phyloP scores from a whole-genome alignment of 2,329 filamentous ascomycete species.

The Rhytidhysteron rufulum region DNA sequence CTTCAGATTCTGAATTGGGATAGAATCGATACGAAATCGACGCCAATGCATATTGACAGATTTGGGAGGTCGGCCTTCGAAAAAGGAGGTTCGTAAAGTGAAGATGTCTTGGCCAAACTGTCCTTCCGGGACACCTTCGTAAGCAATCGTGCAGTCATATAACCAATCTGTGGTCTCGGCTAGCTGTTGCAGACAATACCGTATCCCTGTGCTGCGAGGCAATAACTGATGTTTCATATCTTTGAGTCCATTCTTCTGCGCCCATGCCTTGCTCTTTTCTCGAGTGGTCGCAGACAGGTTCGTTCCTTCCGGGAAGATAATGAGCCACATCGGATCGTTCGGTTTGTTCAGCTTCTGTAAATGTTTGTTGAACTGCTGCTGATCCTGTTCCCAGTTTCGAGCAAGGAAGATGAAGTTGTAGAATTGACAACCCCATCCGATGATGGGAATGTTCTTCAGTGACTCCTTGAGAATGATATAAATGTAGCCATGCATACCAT shows the following conservation, averaged over 20 bases:
- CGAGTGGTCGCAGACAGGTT: constrained; percentile 71
- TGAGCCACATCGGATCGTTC: constrained; percentile 80
- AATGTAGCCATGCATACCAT: constrained; percentile 76
- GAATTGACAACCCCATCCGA: constrained; percentile 79
- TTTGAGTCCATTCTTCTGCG: constrained; percentile 67
- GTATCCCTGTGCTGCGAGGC: constrained; percentile 75
- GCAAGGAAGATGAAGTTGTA: constrained; percentile 90
- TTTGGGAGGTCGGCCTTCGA: constrained; percentile 83
- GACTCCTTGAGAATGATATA: constrained; percentile 91
- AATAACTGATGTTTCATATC: constrained; percentile 73
- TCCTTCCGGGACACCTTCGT: constrained; percentile 73
- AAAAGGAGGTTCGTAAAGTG: constrained; percentile 79
- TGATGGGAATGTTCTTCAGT: constrained; percentile 72
- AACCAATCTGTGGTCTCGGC: constrained; percentile 73
- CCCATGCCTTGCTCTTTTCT: constrained; percentile 69
- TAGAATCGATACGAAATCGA: constrained; percentile 73
- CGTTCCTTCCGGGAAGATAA: constrained; percentile 85
- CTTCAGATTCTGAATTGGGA: constrained; percentile 71
- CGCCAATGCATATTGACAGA: constrained; percentile 98
- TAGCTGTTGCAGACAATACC: constrained; percentile 74
- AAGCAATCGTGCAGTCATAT: constrained; percentile 92
- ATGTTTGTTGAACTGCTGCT: constrained; percentile 69
- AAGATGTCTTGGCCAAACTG: constrained; percentile 90
- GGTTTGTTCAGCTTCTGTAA: constrained; percentile 67
- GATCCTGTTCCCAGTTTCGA: constrained; percentile 81